Conservation (phyloP, 208 protist genomes). For the Leishmania lainsoni region DNA sequence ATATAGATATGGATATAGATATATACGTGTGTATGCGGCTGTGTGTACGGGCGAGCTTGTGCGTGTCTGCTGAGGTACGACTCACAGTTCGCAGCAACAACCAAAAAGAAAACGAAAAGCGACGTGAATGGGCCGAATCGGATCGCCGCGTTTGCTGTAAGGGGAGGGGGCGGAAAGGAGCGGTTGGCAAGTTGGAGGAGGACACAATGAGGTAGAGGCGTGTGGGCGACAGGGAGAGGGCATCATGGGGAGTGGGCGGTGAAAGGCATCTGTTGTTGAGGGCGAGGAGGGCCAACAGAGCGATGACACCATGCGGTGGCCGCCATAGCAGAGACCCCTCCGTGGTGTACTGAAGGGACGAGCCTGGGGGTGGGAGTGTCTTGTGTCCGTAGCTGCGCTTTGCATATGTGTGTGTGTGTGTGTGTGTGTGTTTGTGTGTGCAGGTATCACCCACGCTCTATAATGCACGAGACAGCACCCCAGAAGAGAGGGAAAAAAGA, state of each 20-base stretch:
- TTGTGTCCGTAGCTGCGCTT: background rate
- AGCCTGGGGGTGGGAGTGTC: background rate
- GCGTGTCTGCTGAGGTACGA: background rate
- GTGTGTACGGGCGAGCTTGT: conserved; percentile 5
- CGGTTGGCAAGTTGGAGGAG: background rate
- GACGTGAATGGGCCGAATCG: background rate
- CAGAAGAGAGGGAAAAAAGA: background rate
- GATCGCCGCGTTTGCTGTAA: background rate
- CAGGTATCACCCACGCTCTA: background rate
- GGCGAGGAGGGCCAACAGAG: background rate
- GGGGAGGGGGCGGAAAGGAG: background rate
- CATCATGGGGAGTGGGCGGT: background rate
- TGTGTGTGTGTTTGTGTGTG: background rate
- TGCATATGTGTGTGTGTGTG: background rate
- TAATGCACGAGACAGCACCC: background rate
- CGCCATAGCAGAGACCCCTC: background rate
- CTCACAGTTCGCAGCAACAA: background rate
- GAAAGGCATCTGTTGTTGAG: background rate
- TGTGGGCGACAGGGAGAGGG: background rate
- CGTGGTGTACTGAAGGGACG: background rate
- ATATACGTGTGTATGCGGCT: background rate
- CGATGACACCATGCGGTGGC: background rate
- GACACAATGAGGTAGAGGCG: background rate
- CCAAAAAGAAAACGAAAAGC: background rate
- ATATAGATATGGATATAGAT: background rate